phyloP scores from a whole-genome alignment of 139 green algal species.

The Asterochloris sp. region DNA sequence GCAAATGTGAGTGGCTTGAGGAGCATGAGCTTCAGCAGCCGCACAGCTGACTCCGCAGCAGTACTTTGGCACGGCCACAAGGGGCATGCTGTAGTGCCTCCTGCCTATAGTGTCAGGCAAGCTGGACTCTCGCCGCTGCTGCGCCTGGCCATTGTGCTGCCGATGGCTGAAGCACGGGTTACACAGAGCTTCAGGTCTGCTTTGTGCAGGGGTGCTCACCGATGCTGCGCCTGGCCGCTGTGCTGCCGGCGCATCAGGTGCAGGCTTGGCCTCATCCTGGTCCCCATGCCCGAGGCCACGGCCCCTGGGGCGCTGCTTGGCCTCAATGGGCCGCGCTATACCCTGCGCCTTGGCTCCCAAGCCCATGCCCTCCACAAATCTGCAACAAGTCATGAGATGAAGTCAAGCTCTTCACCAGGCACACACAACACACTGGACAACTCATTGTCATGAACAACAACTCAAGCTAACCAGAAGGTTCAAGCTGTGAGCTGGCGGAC shows the following conservation, averaged over 20 bases:
- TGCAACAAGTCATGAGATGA: neutral
- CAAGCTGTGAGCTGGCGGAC: neutral
- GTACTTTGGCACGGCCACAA: too few species aligned
- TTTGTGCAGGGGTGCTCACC: neutral
- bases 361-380: conserved; percentile 27
- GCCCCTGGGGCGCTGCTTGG: conserved; percentile 84
- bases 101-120: too few species aligned
- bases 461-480: neutral
- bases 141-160: too few species aligned
- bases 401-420: too few species aligned
- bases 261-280: conserved; percentile 50
- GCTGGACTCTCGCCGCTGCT: too few species aligned
- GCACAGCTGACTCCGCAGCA: too few species aligned
- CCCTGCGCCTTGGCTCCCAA: conserved; percentile 71
- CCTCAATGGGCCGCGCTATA: conserved; percentile 84
- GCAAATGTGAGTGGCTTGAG: too few species aligned
- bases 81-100: too few species aligned
- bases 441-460: too few species aligned
- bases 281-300: conserved; percentile 92
- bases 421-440: too few species aligned
- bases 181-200: neutral
- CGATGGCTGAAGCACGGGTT: neutral
- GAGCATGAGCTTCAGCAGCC: too few species aligned
- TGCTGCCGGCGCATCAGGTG: conserved; percentile 18
- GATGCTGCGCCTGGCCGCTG: neutral